Evolutionary conservation across 495 filamentous ascomycete genomes (phyloP), one percentile per base, ranked within the genome.

Genomic region (Penicillium egyptiacum): DNA sequence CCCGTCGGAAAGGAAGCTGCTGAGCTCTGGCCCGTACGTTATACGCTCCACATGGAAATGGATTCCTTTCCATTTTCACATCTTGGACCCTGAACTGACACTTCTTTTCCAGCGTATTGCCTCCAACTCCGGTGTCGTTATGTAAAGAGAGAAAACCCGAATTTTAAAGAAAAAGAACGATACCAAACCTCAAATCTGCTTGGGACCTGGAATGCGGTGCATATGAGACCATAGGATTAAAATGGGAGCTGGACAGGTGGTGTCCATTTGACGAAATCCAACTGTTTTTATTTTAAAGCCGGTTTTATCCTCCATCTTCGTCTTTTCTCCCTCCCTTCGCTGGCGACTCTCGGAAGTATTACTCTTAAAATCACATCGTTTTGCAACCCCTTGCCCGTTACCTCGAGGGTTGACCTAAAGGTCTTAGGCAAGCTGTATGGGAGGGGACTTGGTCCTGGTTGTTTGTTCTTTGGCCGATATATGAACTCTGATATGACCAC

Each of bases 1-100:
- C 95, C 95, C 54, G 95, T 99, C 74, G 94, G 95, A 75, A 99
- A 98, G 88, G 94, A 98, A 80, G 95, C 94, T 75, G 94, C 94
- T 77, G 94, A 98, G 82, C 85, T 98, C 72, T 98, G 94, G 94
- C 94, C 94, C 76, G 89, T 93, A 82, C 78, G 88, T 80, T 57
- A n/a, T 20, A 23, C 10, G 45, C 26, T 3, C 20, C 30, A 14
- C 28, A 22, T 35, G 46, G 42, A 10, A 55, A 26, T 43, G 49
- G 23, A n/a, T 37, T n/a, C 12, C 0, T 5, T 44, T 54, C 10
- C 51, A 12, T 45, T 35, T 7, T 8, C 39, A 14, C 11, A 16
- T 9, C 2, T 48, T 16, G 28, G 14, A 54, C 14, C 28, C 11
- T 31, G 46, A 40, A 14, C 55, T 60, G 30, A 59, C 17, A 11